Evolutionary conservation across 2,329 filamentous ascomycete species (phyloP).

Genomic region (Scedosporium apiospermum): DNA sequence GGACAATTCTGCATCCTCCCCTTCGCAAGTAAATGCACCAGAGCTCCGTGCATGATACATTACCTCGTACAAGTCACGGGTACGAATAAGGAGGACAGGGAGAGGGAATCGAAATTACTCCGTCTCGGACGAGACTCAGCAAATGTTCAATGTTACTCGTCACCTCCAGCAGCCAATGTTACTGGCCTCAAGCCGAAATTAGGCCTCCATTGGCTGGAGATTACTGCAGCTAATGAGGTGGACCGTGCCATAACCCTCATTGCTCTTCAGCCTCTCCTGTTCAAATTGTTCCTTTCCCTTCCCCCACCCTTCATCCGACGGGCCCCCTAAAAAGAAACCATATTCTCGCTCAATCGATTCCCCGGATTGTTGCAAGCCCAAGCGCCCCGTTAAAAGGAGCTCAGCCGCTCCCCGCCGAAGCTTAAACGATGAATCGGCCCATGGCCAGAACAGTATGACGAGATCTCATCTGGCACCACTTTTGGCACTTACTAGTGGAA

Average conservation of each 20-base stretch:
- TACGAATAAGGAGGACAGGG: background rate
- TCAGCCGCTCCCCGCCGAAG: too few relatives aligned
- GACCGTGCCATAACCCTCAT: background rate
- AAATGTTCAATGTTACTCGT: background rate
- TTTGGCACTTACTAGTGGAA: too few relatives aligned
- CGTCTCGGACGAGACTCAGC: background rate
- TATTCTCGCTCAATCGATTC: background rate
- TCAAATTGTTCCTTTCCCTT: background rate
- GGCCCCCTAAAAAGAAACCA: background rate
- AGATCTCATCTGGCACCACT: too few relatives aligned
- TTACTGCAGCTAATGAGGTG: background rate
- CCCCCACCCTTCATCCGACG: background rate
- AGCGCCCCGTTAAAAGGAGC: background rate
- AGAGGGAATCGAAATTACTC: background rate
- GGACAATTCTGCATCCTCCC: background rate
- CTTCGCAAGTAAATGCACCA: background rate
- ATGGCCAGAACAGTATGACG: too few relatives aligned
- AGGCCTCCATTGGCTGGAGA: conserved; percentile 1
- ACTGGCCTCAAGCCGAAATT: background rate
- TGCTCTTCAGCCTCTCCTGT: too few relatives aligned
- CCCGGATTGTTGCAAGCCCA: background rate
- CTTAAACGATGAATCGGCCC: too few relatives aligned
- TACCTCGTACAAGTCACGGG: background rate
- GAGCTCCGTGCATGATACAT: background rate
- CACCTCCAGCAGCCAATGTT: background rate